A percentile compares a stretch with the other conserved stretches of the same genome.
phyloP scores from a whole-genome alignment of 1,139 yeast genomes.

The Pichia terricola region DNA sequence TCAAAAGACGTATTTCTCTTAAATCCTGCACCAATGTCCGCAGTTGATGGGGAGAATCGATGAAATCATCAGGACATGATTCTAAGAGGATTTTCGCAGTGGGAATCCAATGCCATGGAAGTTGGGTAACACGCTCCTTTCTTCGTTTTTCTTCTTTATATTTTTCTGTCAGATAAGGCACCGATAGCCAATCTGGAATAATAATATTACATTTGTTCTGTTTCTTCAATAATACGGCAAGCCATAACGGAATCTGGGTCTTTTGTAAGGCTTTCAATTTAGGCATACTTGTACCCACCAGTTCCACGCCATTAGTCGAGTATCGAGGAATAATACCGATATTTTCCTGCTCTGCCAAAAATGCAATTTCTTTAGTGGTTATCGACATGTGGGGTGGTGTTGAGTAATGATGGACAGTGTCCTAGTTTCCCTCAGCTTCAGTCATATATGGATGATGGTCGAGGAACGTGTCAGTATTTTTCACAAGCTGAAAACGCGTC shows the following conservation, averaged over 20 bases:
- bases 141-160: slow-evolving; percentile 60
- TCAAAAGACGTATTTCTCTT: slow-evolving; percentile 72
- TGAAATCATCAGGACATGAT: slow-evolving; percentile 66
- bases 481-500: too few species aligned
- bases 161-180: slow-evolving; percentile 42
- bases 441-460: too few species aligned
- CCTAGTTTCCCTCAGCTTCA: too few species aligned
- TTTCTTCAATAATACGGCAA: slow-evolving; percentile 70
- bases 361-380: slow-evolving; percentile 69
- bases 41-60: slow-evolving; percentile 54
- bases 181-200: slow-evolving; percentile 80
- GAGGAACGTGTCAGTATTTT: too few species aligned
- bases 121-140: slow-evolving; percentile 50
- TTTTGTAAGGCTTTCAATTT: slow-evolving; percentile 49
- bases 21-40: slow-evolving; percentile 72
- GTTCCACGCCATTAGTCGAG: slow-evolving; percentile 49
- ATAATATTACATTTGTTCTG: slow-evolving; percentile 82
- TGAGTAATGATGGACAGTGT: too few species aligned
- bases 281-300: slow-evolving; percentile 37
- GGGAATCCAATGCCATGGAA: slow-evolving; percentile 90
- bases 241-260: slow-evolving; percentile 74
- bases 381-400: not conserved
- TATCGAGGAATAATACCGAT: slow-evolving; percentile 71
- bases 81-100: slow-evolving; percentile 57
- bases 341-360: slow-evolving; percentile 72